Conservation (phyloP, 306 rosid genomes). For the Cucurbita pepo region DNA sequence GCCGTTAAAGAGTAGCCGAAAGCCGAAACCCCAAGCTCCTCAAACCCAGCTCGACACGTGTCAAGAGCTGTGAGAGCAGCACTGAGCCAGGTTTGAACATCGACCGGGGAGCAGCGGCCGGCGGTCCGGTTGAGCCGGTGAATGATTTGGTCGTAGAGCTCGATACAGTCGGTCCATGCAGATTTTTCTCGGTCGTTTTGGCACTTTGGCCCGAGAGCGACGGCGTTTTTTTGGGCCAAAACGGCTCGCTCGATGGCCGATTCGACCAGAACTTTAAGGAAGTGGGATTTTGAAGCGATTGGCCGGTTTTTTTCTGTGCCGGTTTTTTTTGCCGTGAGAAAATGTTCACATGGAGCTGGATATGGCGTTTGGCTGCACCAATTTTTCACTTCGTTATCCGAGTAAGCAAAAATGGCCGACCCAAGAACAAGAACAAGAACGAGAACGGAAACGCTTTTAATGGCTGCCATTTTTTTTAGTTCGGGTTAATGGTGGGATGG, state of each 20-base stretch:
- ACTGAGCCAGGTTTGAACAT: conserved; percentile 8
- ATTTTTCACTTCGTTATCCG: conserved; percentile 19
- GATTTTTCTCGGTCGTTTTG: conserved; percentile 22
- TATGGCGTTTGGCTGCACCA: conserved; percentile 85
- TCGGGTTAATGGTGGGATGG: background rate
- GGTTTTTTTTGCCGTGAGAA: conserved; percentile 19
- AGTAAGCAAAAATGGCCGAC: conserved; percentile 5
- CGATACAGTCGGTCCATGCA: conserved; percentile 61
- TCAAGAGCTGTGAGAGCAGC: conserved; percentile 18
- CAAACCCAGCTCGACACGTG: conserved; percentile 46
- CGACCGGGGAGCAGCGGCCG: background rate
- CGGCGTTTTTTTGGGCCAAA: conserved; percentile 15
- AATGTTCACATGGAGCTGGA: conserved; percentile 55
- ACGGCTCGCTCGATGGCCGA: conserved; percentile 36
- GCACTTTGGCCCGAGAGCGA: conserved; percentile 35
- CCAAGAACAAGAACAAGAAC: conserved; percentile 13
- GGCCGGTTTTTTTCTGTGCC: conserved; percentile 1
- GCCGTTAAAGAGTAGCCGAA: conserved; percentile 27
- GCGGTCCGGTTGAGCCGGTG: conserved; percentile 31
- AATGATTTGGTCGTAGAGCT: conserved; percentile 40
- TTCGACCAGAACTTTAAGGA: conserved; percentile 29
- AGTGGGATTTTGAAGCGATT: conserved; percentile 44
- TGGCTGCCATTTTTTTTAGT: conserved; percentile 2
- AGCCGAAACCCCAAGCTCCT: conserved; percentile 35
- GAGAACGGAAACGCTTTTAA: background rate